Evolutionary conservation across 1,139 yeast species (phyloP).

Genomic region (Yueomyces sp.): DNA sequence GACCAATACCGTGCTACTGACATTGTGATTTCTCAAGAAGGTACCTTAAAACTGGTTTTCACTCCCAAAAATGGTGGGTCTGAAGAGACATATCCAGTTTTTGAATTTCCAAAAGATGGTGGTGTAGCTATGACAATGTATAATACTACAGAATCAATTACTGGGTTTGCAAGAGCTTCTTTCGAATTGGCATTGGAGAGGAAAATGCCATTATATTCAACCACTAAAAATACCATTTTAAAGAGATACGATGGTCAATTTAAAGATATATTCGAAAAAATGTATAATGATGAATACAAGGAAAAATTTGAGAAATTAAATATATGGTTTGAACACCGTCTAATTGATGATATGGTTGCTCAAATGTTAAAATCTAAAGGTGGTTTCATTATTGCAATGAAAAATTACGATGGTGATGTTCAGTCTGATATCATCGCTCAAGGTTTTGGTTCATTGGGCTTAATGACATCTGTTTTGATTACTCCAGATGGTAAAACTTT

Average conservation of each 20-base stretch:
- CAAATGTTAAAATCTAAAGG: slow-evolving; percentile 95
- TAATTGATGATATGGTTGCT: slow-evolving; percentile 97
- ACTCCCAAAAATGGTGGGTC: slow-evolving; percentile 59
- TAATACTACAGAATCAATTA: slow-evolving; percentile 84
- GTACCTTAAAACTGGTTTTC: slow-evolving; percentile 65
- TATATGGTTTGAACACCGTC: slow-evolving; percentile 91
- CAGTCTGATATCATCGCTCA: slow-evolving; percentile 96
- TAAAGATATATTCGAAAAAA: slow-evolving; percentile 80
- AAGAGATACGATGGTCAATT: slow-evolving; percentile 90
- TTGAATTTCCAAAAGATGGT: slow-evolving; percentile 48
- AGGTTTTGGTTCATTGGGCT: slow-evolving; percentile 91
- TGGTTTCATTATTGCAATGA: slow-evolving; percentile 88
- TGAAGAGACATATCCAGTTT: slow-evolving; percentile 41
- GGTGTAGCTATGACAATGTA: slow-evolving; percentile 93
- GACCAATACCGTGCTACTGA: slow-evolving; percentile 95
- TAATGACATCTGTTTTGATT: slow-evolving; percentile 89
- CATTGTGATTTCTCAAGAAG: slow-evolving; percentile 64
- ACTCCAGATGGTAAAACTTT: slow-evolving; percentile 94
- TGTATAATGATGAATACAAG: slow-evolving; percentile 63
- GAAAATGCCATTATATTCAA: slow-evolving; percentile 65
- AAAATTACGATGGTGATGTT: slow-evolving; percentile 96
- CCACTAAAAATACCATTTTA: slow-evolving; percentile 89
- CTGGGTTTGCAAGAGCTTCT: slow-evolving; percentile 84
- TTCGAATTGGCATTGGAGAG: slow-evolving; percentile 77
- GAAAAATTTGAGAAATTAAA: slow-evolving; percentile 58